Evolutionary conservation across 1,284 basidiomycete species (phyloP).

Genomic region (Neonothopanus nambi): DNA sequence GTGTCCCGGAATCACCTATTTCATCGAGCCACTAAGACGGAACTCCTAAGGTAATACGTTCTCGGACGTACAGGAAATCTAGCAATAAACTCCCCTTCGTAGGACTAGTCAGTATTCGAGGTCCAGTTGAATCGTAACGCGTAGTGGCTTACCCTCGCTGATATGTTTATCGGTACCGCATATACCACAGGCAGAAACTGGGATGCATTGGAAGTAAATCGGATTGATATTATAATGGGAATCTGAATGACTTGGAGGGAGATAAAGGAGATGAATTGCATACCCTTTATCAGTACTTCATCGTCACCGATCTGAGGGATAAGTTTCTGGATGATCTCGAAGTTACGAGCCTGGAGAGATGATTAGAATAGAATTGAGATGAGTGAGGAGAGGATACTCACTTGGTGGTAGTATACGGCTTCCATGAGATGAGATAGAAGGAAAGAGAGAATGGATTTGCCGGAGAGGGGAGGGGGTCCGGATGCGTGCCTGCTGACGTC

Average conservation of each 20-base stretch:
- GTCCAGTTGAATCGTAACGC: neutral
- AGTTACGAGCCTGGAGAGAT: constrained; percentile 61
- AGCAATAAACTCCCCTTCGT: constrained; percentile 68
- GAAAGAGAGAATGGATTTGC: neutral
- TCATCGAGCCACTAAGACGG: neutral
- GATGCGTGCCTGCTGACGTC: too few relatives aligned
- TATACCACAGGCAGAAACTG: constrained; percentile 50
- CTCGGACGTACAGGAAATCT: constrained; percentile 60
- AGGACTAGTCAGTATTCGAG: constrained; percentile 7
- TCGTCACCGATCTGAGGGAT: constrained; percentile 63
- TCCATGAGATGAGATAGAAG: constrained; percentile 3
- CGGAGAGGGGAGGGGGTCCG: too few relatives aligned
- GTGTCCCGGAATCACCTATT: constrained; percentile 80
- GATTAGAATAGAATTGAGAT: too few relatives aligned
- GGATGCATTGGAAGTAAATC: neutral
- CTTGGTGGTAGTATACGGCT: constrained; percentile 14
- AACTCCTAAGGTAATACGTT: neutral
- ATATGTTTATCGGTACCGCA: constrained; percentile 81
- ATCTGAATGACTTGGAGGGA: neutral
- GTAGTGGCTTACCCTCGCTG: constrained; percentile 48
- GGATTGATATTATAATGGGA: constrained; percentile 5
- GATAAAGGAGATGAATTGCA: too few relatives aligned
- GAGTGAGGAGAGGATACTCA: neutral
- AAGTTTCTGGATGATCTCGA: constrained; percentile 61
- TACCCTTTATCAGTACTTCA: constrained; percentile 73